Conservation (phyloP, 176 grass and related monocot species). For the Chloris gayana region DNA sequence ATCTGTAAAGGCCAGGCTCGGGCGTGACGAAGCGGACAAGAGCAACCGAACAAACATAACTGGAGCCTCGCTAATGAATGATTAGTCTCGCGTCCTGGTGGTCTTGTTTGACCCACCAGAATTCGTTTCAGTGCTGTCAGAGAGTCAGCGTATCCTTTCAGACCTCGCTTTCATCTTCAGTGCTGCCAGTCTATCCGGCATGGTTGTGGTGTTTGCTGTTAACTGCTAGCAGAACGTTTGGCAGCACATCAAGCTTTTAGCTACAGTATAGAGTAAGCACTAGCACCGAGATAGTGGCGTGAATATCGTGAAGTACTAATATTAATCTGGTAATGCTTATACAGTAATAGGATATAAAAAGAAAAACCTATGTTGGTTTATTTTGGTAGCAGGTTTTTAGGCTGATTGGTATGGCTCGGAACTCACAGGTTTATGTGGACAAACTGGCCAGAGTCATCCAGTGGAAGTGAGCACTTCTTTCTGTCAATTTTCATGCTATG, state of each 20-base stretch:
- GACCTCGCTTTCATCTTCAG: background rate
- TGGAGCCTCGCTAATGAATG: background rate
- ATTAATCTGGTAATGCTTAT: background rate
- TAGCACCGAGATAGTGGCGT: background rate
- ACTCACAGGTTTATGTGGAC: background rate
- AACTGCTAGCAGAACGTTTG: background rate
- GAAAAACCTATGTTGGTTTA: background rate
- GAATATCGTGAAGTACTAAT: background rate
- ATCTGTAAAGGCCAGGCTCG: slow-evolving; percentile 22
- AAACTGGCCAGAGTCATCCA: background rate
- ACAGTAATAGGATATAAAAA: background rate
- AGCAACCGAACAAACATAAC: slow-evolving; percentile 11
- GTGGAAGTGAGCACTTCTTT: background rate
- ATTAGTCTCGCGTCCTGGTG: background rate
- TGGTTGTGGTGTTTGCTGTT: background rate
- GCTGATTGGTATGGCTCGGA: background rate
- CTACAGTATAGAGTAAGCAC: too few species aligned
- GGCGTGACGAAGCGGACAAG: slow-evolving; percentile 36
- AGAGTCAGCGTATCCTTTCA: slow-evolving; percentile 22
- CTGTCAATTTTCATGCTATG: background rate
- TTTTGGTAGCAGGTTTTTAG: background rate
- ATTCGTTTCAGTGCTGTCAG: slow-evolving; percentile 29
- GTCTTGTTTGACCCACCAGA: background rate
- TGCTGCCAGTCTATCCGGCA: background rate
- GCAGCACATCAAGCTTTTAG: background rate